Percentiles rank a stretch among this genome's conserved stretches.
Conservation (phyloP, 768 basidiomycete genomes). For the Leccinum aurantiacum region DNA sequence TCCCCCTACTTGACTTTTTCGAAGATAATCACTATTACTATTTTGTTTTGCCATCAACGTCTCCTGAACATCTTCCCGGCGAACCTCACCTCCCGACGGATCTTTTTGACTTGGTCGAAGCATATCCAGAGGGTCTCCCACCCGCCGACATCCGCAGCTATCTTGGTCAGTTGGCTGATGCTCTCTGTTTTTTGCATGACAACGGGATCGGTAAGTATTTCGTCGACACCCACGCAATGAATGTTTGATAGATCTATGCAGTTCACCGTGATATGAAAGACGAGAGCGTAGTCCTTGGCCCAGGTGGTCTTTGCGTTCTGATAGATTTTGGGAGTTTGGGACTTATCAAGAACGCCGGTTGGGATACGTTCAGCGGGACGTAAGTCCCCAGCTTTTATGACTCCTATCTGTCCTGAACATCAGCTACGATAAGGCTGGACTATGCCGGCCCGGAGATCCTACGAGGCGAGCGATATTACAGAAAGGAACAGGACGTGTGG, state of each 20-base stretch:
- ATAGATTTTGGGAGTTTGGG: slow-evolving; percentile 98
- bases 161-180: slow-evolving; percentile 93
- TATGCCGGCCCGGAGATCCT: slow-evolving; percentile 97
- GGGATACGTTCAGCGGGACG: slow-evolving; percentile 95
- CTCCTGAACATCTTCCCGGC: slow-evolving; percentile 54
- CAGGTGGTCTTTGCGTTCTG: slow-evolving; percentile 79
- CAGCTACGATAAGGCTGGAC: slow-evolving; percentile 57
- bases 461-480: slow-evolving; percentile 90
- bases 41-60: slow-evolving; percentile 79
- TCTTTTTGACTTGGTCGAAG: slow-evolving; percentile 94
- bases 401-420: slow-evolving; percentile 10
- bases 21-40: slow-evolving; percentile 97
- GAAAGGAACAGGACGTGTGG: slow-evolving; percentile 98
- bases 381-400: slow-evolving; percentile 42
- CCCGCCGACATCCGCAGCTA: slow-evolving; percentile 74
- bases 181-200: slow-evolving; percentile 81
- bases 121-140: slow-evolving; percentile 81
- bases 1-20: slow-evolving; percentile 82
- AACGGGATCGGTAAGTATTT: slow-evolving; percentile 78
- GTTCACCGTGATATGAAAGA: slow-evolving; percentile 99
- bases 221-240: slow-evolving; percentile 1
- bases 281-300: slow-evolving; percentile 88
- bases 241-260: slow-evolving; percentile 29
- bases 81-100: slow-evolving; percentile 67
- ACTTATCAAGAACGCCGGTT: slow-evolving; percentile 76